Evolutionary conservation across 768 basidiomycete genomes (phyloP).

Genomic region (Suillus subalutaceus): DNA sequence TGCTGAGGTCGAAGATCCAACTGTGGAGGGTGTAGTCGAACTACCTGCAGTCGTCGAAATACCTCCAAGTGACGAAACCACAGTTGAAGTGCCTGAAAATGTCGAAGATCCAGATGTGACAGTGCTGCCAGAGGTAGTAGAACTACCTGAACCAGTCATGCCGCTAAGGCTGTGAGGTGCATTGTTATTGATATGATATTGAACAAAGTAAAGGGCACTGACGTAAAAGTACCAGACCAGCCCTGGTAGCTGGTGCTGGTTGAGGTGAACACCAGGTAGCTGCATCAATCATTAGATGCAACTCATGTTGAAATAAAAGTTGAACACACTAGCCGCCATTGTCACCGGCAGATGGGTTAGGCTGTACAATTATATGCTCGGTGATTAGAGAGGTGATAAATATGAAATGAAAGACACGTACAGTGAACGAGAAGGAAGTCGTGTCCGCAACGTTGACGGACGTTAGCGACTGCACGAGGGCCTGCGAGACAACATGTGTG

Average conservation of each 20-base stretch:
- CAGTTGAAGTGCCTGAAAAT: background rate
- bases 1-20: slow-evolving; percentile 16
- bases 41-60: background rate
- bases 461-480: slow-evolving; percentile 57
- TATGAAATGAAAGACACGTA: slow-evolving; percentile 30
- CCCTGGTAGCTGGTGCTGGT: slow-evolving; percentile 36
- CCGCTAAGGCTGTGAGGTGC: slow-evolving; percentile 46
- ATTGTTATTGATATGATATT: slow-evolving; percentile 6
- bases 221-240: slow-evolving; percentile 64
- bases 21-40: background rate
- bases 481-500: slow-evolving; percentile 33
- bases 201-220: slow-evolving; percentile 21
- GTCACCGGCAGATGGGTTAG: slow-evolving; percentile 56
- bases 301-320: slow-evolving; percentile 4
- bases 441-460: slow-evolving; percentile 54
- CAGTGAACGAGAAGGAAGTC: slow-evolving; percentile 58
- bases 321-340: slow-evolving; percentile 57
- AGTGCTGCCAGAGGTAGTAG: slow-evolving; percentile 18
- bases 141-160: slow-evolving; percentile 45
- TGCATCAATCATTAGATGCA: slow-evolving; percentile 28
- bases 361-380: slow-evolving; percentile 37
- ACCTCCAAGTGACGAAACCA: background rate
- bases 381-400: background rate
- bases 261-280: slow-evolving; percentile 65
- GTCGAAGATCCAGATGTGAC: slow-evolving; percentile 14